Percentiles rank a stretch among this genome's conserved stretches.
Conservation (phyloP, 1,284 basidiomycete species). For the Meira nashicola region DNA sequence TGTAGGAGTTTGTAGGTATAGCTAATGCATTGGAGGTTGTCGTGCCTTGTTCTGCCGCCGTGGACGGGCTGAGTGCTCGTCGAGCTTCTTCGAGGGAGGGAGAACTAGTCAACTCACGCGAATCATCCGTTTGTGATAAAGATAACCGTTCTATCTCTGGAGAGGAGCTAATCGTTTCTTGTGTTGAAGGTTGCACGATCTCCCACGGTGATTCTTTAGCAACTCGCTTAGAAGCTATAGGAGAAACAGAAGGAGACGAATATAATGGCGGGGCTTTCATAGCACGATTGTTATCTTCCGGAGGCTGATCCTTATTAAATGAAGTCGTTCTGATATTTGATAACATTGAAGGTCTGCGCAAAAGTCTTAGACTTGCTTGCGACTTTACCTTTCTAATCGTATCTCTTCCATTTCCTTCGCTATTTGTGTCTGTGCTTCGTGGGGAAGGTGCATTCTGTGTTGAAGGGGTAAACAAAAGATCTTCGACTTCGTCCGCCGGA, state of each 20-base stretch:
- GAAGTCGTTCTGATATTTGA: no score
- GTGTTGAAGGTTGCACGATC: neutral
- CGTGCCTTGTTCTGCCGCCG: no score
- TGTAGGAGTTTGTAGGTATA: neutral
- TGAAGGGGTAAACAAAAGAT: no score
- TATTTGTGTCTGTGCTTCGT: no score
- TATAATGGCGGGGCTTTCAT: no score
- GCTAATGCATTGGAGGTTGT: neutral
- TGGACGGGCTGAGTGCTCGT: neutral
- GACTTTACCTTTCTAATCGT: no score
- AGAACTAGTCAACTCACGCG: neutral
- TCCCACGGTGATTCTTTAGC: neutral
- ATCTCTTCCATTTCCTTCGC: no score
- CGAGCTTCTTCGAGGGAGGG: neutral
- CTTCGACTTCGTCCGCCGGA: no score
- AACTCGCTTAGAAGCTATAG: neutral
- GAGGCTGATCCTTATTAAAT: neutral
- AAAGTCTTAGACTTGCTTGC: no score
- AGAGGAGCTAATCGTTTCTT: neutral
- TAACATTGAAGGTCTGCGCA: no score
- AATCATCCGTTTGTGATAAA: neutral
- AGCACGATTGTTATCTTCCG: neutral
- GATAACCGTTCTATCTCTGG: neutral
- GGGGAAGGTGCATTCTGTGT: no score
- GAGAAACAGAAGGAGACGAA: neutral